Conservation (phyloP, 176 grass and related monocot species). For the Ensete ventricosum region DNA sequence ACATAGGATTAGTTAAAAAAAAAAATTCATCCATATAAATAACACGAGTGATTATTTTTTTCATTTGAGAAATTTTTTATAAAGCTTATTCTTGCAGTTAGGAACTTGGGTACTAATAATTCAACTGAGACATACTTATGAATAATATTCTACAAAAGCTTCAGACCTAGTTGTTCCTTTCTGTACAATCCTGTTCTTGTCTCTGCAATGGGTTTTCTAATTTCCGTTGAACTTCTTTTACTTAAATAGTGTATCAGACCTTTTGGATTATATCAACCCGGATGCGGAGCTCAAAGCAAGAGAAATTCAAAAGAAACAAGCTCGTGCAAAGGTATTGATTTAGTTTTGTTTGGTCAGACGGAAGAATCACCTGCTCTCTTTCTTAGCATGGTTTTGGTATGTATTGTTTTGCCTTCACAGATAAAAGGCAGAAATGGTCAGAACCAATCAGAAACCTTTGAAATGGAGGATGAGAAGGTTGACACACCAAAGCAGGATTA, state of each 20-base stretch:
- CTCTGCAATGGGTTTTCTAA: slow-evolving; percentile 16
- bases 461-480: slow-evolving; percentile 58
- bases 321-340: slow-evolving; percentile 80
- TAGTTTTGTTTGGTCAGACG: background rate
- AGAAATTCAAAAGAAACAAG: slow-evolving; percentile 94
- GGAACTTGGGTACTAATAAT: too few species aligned
- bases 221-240: slow-evolving; percentile 11
- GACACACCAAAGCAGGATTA: slow-evolving; percentile 36
- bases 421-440: slow-evolving; percentile 58
- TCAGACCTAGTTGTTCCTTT: background rate
- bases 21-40: background rate
- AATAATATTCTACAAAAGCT: background rate
- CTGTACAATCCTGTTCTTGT: slow-evolving; percentile 5
- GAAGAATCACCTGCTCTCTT: too few species aligned
- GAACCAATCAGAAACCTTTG: slow-evolving; percentile 53
- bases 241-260: slow-evolving; percentile 81
- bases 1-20: background rate
- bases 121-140: too few species aligned
- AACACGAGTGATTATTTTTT: background rate
- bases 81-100: background rate
- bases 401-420: slow-evolving; percentile 37
- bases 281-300: slow-evolving; percentile 85
- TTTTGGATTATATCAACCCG: slow-evolving; percentile 96
- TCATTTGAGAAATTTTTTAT: background rate
- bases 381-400: slow-evolving; percentile 10